These are phyloP conservation scores for Priceomyces castillae DNA, from an alignment of 805 yeast species.

Conservation along the genomic window DNA sequence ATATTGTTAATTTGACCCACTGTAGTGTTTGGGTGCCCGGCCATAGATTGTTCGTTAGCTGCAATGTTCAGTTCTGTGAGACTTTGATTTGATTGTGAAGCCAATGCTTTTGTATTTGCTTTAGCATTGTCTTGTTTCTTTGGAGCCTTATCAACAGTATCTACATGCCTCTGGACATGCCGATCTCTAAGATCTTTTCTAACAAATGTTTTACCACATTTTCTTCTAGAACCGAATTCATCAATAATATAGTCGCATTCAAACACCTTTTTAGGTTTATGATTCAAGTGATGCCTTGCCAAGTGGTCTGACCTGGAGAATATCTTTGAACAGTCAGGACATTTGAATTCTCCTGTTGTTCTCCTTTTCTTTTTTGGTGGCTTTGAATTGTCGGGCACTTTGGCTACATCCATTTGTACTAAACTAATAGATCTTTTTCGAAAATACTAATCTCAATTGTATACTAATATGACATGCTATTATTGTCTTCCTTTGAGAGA, in stretches of 20 bases:
- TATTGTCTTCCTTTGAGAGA: too few species aligned
- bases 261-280: conserved; percentile 51
- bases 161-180: conserved; percentile 31
- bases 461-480: too few species aligned
- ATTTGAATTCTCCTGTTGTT: conserved; percentile 30
- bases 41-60: neutral
- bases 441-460: too few species aligned
- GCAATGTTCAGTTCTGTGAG: neutral
- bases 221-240: conserved; percentile 38
- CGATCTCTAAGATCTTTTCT: conserved; percentile 53
- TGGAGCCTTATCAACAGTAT: neutral
- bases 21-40: neutral
- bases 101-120: neutral
- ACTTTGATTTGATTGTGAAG: neutral
- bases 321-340: conserved; percentile 50
- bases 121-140: neutral
- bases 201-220: conserved; percentile 61
- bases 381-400: neutral
- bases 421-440: too few species aligned
- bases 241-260: conserved; percentile 51
- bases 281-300: conserved; percentile 63
- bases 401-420: neutral
- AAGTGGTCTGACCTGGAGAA: conserved; percentile 64
- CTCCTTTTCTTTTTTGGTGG: conserved; percentile 20
- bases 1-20: neutral